Conservation (phyloP, 495 filamentous ascomycete genomes). For the Geopyxis carbonaria region DNA sequence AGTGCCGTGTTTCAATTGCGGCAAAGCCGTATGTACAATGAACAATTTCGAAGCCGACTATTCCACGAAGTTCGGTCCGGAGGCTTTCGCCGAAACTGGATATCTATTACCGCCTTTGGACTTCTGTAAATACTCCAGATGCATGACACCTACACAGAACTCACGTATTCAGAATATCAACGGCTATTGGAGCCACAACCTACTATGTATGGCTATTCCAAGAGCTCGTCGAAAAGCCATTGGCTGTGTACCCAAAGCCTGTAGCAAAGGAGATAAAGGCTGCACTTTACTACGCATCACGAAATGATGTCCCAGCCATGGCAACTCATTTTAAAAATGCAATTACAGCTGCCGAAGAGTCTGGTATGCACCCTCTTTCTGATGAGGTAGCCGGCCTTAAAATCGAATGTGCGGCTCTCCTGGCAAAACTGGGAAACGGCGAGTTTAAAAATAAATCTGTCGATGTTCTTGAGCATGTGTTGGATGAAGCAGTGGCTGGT, state of each 20-base stretch:
- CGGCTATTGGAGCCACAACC: slow-evolving; percentile 6
- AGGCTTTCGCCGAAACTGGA: no score
- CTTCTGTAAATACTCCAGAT: no score
- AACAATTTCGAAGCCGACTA: no score
- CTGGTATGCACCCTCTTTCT: slow-evolving; percentile 67
- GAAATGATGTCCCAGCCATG: slow-evolving; percentile 51
- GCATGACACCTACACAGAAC: no score
- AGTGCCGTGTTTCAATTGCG: no score
- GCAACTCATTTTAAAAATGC: slow-evolving; percentile 68
- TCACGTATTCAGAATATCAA: background rate
- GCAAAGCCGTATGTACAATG: no score
- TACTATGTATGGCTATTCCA: slow-evolving; percentile 14
- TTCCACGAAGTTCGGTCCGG: no score
- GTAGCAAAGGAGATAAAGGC: slow-evolving; percentile 68
- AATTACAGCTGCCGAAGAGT: slow-evolving; percentile 46
- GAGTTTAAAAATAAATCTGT: slow-evolving; percentile 36
- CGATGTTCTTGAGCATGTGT: slow-evolving; percentile 53
- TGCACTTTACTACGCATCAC: slow-evolving; percentile 71
- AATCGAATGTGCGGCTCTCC: slow-evolving; percentile 56
- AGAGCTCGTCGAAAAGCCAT: slow-evolving; percentile 27
- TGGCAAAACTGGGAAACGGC: slow-evolving; percentile 48
- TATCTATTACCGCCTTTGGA: no score
- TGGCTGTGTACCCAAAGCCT: slow-evolving; percentile 60
- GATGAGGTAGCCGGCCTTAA: slow-evolving; percentile 83
- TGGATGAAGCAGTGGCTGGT: slow-evolving; percentile 37